These are phyloP conservation scores for Ganoderma lingzhi DNA, from an alignment of 1,284 basidiomycete genomes.

Conservation along the genomic window DNA sequence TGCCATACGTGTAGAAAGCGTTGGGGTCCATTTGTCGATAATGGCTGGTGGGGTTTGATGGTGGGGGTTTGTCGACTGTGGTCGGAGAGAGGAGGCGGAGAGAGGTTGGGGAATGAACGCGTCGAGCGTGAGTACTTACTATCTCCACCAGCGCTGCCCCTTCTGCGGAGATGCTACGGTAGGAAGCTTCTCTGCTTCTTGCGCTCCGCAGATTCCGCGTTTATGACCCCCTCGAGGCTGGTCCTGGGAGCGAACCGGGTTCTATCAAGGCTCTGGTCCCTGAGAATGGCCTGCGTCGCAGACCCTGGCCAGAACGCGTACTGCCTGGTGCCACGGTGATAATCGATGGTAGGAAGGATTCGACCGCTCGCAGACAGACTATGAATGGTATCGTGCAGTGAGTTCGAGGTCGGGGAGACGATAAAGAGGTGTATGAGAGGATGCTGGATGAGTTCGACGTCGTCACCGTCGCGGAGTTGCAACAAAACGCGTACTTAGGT, in stretches of 20 bases:
- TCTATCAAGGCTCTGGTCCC: neutral
- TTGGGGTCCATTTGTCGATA: neutral
- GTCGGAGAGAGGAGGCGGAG: neutral
- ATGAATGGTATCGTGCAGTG: neutral
- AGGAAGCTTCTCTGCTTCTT: constrained; percentile 2
- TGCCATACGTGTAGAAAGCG: neutral
- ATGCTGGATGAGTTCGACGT: neutral
- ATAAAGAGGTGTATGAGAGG: neutral
- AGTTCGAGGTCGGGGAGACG: neutral
- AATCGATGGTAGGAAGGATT: neutral
- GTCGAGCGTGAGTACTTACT: constrained; percentile 7
- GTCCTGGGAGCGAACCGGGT: neutral
- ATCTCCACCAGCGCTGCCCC: neutral
- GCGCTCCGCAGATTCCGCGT: neutral
- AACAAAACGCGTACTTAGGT: neutral
- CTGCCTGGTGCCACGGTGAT: neutral
- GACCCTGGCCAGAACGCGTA: neutral
- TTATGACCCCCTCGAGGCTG: neutral
- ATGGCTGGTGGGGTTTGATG: neutral
- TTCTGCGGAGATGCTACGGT: neutral
- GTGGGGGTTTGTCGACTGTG: neutral
- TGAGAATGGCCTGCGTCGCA: neutral
- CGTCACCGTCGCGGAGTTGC: neutral
- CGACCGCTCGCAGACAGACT: neutral
- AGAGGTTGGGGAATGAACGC: neutral